Evolutionary conservation across 352 stramenopile species (phyloP), one percentile per base, ranked within the genome.

Genomic region (Elongisporangium anandrum): DNA sequence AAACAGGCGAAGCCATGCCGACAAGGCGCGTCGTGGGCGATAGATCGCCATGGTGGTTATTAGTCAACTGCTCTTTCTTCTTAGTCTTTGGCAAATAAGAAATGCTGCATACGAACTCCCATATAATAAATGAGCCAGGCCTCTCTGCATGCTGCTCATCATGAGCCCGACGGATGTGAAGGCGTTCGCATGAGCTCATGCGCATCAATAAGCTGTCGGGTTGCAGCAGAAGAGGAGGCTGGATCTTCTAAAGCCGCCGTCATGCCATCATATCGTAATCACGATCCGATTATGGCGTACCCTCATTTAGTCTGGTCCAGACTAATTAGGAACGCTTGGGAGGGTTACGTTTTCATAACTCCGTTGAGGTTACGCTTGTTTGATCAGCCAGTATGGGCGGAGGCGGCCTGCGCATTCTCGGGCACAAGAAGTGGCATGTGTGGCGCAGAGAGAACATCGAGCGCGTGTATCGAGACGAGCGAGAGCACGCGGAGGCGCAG

Each of bases 401-500:
- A 23, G 79, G 79, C 41, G 79, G 79, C n/a, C 59, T 90, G 23
- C 80, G 75, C 21, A 82, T 90, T 54, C 66, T 90, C 8, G 73
- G 73, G 6, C 80, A 90, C 57, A 95, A 95, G 74, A 88, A 80
- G 55, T 95, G 85, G 85, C 83, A 95, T 62, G 85, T 95, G 23
- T 95, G 85, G 85, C 81, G 81, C 9, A 76, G 83, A 17, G 83
- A 93, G 52, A 92, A 92, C 69, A 87, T 92, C 52, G 83, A 92
- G 65, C 83, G 82, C 50, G 83, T 93, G 61, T 54, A 74, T 23
- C 71, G 77, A 10, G 83, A 95, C 59, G 85, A 94, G 68, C 63
- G 66, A 0, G 57, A 59, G 55, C 63, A 82, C 24, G 68, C 61
- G 24, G 78, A 87, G 16, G 56, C 71, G 55, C 59, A 82, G 45